A percentile compares a stretch with the other conserved stretches of the same genome.
These are phyloP conservation scores for Vaccinium vitisidaea DNA, from an alignment of 148 eudicot genomes.

Conservation along the genomic window DNA sequence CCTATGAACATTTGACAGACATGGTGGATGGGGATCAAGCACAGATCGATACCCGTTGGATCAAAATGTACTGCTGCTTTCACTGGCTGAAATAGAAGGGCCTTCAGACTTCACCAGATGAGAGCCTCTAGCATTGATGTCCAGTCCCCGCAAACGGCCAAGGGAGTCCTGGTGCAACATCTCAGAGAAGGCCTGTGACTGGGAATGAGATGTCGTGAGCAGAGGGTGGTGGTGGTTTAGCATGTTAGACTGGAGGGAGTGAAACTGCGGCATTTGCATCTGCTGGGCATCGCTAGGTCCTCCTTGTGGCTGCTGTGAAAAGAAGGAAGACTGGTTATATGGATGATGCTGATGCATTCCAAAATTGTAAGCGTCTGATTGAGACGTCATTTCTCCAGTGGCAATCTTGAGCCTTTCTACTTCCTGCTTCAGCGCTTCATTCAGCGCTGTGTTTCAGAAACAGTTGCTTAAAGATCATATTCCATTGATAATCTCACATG, in stretches of 20 bases:
- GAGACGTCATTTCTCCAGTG: slow-evolving; percentile 57
- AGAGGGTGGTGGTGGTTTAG: slow-evolving; percentile 28
- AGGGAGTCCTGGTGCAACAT: slow-evolving; percentile 55
- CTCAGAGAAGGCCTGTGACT: slow-evolving; percentile 32
- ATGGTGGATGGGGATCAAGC: slow-evolving; percentile 11
- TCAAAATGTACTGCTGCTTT: slow-evolving; percentile 57
- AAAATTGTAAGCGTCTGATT: slow-evolving; percentile 47
- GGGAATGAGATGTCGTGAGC: slow-evolving; percentile 16
- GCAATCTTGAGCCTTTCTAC: slow-evolving; percentile 68
- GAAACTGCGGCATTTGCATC: slow-evolving; percentile 33
- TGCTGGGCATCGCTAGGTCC: slow-evolving; percentile 28
- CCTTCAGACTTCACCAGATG: slow-evolving; percentile 57
- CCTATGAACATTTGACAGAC: slow-evolving; percentile 47
- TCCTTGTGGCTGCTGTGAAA: slow-evolving; percentile 30
- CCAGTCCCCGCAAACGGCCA: slow-evolving; percentile 59
- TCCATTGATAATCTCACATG: neutral
- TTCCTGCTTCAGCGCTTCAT: slow-evolving; percentile 82
- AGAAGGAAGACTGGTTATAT: slow-evolving; percentile 39
- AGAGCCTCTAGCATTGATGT: slow-evolving; percentile 45
- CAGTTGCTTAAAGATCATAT: neutral
- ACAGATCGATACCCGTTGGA: slow-evolving; percentile 1
- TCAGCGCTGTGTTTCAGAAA: slow-evolving; percentile 51
- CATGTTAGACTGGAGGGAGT: slow-evolving; percentile 39
- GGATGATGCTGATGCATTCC: slow-evolving; percentile 53
- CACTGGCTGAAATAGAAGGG: slow-evolving; percentile 52